Evolutionary conservation across 495 filamentous ascomycete genomes (phyloP).

Genomic region (Talaromyces nanjingensis): DNA sequence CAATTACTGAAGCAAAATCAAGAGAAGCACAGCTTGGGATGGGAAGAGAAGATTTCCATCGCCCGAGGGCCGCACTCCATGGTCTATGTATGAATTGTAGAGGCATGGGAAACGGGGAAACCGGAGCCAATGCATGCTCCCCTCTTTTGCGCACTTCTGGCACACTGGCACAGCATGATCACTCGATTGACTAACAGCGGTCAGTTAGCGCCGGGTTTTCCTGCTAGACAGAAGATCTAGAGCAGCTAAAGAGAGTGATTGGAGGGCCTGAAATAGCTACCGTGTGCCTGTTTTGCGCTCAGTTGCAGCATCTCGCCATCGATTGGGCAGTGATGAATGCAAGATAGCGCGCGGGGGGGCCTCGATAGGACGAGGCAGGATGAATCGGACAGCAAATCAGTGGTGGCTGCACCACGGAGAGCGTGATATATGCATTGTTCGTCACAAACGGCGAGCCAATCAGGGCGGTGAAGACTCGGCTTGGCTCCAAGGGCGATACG

Average conservation of each 20-base stretch:
- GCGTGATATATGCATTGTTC: conserved; percentile 1
- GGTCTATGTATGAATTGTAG: conserved; percentile 8
- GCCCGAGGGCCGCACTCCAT: background rate
- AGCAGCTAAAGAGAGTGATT: background rate
- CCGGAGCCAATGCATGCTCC: conserved; percentile 2
- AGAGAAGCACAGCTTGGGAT: conserved; percentile 11
- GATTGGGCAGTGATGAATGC: background rate
- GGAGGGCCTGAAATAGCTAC: background rate
- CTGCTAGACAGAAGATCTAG: background rate
- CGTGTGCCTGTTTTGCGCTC: conserved; percentile 6
- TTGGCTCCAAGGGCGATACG: background rate
- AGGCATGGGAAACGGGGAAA: background rate
- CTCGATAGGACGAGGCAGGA: background rate
- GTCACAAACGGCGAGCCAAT: conserved; percentile 1
- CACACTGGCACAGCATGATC: conserved; percentile 6
- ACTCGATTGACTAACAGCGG: background rate
- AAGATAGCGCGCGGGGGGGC: background rate
- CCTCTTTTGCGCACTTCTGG: conserved; percentile 3
- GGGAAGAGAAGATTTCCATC: background rate
- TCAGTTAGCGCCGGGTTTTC: conserved; percentile 3
- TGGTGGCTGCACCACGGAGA: background rate
- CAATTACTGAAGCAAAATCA: background rate
- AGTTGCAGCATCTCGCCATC: background rate
- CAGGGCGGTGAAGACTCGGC: background rate
- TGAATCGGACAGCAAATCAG: background rate